These are phyloP conservation scores for Gossypium anomalum DNA, from an alignment of 345 rosid species.

Conservation along the genomic window DNA sequence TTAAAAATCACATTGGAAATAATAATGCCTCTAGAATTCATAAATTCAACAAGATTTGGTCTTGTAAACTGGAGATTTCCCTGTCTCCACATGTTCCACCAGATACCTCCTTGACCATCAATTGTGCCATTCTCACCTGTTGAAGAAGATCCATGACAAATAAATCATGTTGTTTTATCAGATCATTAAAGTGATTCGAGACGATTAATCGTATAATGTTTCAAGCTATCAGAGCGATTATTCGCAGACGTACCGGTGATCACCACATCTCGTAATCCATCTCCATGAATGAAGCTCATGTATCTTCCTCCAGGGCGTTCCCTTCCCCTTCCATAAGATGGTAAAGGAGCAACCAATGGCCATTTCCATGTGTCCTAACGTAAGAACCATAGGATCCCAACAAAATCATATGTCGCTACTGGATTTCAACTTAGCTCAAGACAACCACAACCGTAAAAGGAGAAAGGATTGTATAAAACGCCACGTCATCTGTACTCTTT, in stretches of 20 bases:
- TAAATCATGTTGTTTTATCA: no score
- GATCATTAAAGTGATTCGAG: no score
- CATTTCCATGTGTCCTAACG: slow-evolving; percentile 68
- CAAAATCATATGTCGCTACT: background rate
- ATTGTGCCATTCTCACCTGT: slow-evolving; percentile 95
- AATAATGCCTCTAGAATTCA: slow-evolving; percentile 64
- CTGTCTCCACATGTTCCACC: slow-evolving; percentile 98
- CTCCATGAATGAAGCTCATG: slow-evolving; percentile 86
- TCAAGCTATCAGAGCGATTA: background rate
- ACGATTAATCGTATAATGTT: background rate
- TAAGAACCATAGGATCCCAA: background rate
- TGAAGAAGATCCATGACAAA: background rate
- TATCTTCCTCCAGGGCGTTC: slow-evolving; percentile 87
- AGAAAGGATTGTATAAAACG: no score
- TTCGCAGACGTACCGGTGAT: slow-evolving; percentile 60
- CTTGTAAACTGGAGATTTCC: slow-evolving; percentile 71
- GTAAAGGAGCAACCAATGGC: slow-evolving; percentile 84
- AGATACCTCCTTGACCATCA: slow-evolving; percentile 90
- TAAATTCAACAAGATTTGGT: slow-evolving; percentile 75
- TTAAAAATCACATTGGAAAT: slow-evolving; percentile 77
- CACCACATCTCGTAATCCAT: slow-evolving; percentile 75
- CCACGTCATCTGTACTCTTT: no score
- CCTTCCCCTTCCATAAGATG: slow-evolving; percentile 97
- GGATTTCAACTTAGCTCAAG: no score
- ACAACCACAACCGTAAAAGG: no score